Conservation (phyloP, 2,329 filamentous ascomycete species). For the Fusarium haematococcum region DNA sequence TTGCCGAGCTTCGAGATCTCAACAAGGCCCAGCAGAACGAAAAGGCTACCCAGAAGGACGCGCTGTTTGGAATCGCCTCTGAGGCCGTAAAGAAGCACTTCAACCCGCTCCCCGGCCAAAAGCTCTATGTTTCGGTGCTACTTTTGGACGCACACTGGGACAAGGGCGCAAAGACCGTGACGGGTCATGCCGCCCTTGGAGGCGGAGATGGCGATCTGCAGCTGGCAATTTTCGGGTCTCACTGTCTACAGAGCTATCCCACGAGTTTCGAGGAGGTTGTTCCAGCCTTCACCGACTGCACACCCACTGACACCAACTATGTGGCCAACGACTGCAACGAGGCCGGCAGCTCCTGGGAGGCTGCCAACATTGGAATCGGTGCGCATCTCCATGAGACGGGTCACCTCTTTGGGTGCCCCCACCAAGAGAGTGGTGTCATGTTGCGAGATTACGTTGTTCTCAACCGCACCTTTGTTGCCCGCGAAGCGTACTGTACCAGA, state of each 20-base stretch:
- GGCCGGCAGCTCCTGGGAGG: slow-evolving; percentile 92
- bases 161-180: slow-evolving; percentile 73
- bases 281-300: slow-evolving; percentile 90
- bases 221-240: slow-evolving; percentile 91
- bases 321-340: slow-evolving; percentile 90
- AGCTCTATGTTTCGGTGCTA: slow-evolving; percentile 87
- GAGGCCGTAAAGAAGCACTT: slow-evolving; percentile 86
- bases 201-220: slow-evolving; percentile 79
- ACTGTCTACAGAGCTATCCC: slow-evolving; percentile 92
- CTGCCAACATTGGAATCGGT: slow-evolving; percentile 93
- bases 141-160: slow-evolving; percentile 94
- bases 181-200: slow-evolving; percentile 87
- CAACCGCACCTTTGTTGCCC: slow-evolving; percentile 83
- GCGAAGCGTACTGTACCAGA: slow-evolving; percentile 87
- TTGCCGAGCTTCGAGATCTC: slow-evolving; percentile 83
- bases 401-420: slow-evolving; percentile 89
- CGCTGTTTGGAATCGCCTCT: slow-evolving; percentile 80
- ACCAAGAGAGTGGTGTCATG: slow-evolving; percentile 94
- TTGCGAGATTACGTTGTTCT: slow-evolving; percentile 85
- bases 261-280: slow-evolving; percentile 90
- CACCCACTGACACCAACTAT: slow-evolving; percentile 82
- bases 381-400: slow-evolving; percentile 93
- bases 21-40: slow-evolving; percentile 83
- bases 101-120: slow-evolving; percentile 78
- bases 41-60: slow-evolving; percentile 75